These are phyloP conservation scores for Hypoxylon sp. DNA, from an alignment of 2,329 filamentous ascomycete species.

Conservation along the genomic window DNA sequence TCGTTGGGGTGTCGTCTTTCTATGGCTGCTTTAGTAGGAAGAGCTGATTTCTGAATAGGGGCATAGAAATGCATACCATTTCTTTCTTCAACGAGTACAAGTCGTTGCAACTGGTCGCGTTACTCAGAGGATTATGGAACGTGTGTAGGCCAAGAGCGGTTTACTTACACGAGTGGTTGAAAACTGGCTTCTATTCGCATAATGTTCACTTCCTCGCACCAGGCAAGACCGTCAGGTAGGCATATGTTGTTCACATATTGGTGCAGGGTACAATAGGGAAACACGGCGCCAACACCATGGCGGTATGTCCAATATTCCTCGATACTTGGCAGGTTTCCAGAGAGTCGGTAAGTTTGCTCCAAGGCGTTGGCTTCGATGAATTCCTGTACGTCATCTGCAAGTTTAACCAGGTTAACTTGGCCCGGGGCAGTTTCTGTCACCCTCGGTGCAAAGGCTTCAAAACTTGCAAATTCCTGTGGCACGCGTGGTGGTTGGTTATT, in stretches of 20 bases:
- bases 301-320: slow-evolving; percentile 46
- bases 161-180: slow-evolving; percentile 42
- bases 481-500: neutral
- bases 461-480: slow-evolving; percentile 37
- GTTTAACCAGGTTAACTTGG: slow-evolving; percentile 30
- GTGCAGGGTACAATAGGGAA: slow-evolving; percentile 38
- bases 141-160: neutral
- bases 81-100: slow-evolving; percentile 44
- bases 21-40: slow-evolving; percentile 9
- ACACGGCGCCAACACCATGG: slow-evolving; percentile 43
- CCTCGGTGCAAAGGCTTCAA: slow-evolving; percentile 31
- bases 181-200: slow-evolving; percentile 42
- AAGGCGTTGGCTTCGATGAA: slow-evolving; percentile 43
- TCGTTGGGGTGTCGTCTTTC: slow-evolving; percentile 40
- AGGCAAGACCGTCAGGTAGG: slow-evolving; percentile 37
- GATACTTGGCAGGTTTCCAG: slow-evolving; percentile 31
- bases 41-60: neutral
- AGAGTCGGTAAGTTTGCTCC: slow-evolving; percentile 43
- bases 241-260: slow-evolving; percentile 42
- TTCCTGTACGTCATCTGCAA: slow-evolving; percentile 37
- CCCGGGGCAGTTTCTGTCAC: slow-evolving; percentile 20
- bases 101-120: slow-evolving; percentile 38
- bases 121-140: neutral
- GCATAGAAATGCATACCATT: slow-evolving; percentile 25
- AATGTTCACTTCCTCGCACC: slow-evolving; percentile 37